phyloP scores from a whole-genome alignment of 2,329 filamentous ascomycete species.

The Plectosphaerella cucumerina region DNA sequence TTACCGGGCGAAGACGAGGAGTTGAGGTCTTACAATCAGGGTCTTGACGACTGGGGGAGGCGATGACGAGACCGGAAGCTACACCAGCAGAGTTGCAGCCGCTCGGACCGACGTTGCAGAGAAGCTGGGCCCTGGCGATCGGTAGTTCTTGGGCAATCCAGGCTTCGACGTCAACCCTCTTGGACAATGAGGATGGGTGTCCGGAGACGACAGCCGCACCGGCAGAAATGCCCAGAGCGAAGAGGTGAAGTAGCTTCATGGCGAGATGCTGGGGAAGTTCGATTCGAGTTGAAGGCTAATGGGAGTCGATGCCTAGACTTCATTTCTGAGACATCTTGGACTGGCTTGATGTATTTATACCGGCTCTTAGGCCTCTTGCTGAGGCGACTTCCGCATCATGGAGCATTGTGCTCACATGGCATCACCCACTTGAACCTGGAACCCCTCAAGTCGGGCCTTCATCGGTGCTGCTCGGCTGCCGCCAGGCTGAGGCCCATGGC shows the following conservation, averaged over 20 bases:
- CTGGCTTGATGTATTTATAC: too few species aligned
- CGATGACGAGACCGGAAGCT: slow-evolving; percentile 48
- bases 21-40: slow-evolving; percentile 47
- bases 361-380: too few species aligned
- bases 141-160: slow-evolving; percentile 50
- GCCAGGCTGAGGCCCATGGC: too few species aligned
- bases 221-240: slow-evolving; percentile 47
- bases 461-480: too few species aligned
- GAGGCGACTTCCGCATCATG: too few species aligned
- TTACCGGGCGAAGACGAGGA: neutral
- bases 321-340: too few species aligned
- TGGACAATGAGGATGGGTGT: slow-evolving; percentile 24
- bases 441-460: too few species aligned
- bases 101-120: slow-evolving; percentile 56
- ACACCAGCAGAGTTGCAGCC: slow-evolving; percentile 47
- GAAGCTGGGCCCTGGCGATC: slow-evolving; percentile 45
- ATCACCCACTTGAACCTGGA: too few species aligned
- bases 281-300: too few species aligned
- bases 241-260: slow-evolving; percentile 20
- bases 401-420: too few species aligned
- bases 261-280: too few species aligned
- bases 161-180: slow-evolving; percentile 39
- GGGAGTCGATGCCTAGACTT: too few species aligned
- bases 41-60: slow-evolving; percentile 47
- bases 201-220: slow-evolving; percentile 45